Conservation (phyloP, 345 rosid genomes). For the Pistacia integerrima region DNA sequence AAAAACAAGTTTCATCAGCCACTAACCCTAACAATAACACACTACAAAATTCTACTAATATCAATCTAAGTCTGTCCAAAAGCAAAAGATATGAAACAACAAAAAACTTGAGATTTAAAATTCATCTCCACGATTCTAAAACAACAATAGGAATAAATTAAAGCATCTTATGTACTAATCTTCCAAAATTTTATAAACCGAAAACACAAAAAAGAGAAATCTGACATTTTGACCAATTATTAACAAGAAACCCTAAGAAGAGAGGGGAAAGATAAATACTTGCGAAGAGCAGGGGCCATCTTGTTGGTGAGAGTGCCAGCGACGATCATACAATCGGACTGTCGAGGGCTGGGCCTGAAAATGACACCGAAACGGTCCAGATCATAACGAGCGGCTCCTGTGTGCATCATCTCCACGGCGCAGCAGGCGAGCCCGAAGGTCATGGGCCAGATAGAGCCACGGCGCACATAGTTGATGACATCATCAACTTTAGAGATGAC, state of each 20-base stretch:
- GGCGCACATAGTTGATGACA: slow-evolving; percentile 91
- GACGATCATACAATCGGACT: slow-evolving; percentile 97
- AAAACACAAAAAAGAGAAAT: neutral
- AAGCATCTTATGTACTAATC: neutral
- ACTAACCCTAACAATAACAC: neutral
- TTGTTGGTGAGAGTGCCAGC: slow-evolving; percentile 99
- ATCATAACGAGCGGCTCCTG: slow-evolving; percentile 98
- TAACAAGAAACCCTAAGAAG: slow-evolving; percentile 19
- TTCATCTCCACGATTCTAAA: too few relatives aligned
- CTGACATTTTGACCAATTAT: neutral
- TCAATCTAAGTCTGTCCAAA: neutral
- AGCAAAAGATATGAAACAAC: neutral
- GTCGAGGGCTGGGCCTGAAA: slow-evolving; percentile 97
- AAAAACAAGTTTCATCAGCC: neutral
- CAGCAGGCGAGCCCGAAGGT: slow-evolving; percentile 98
- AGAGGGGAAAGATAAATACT: slow-evolving; percentile 37
- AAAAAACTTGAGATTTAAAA: too few relatives aligned
- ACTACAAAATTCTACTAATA: neutral
- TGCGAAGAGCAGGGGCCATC: slow-evolving; percentile 99
- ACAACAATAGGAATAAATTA: too few relatives aligned
- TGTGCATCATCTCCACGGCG: slow-evolving; percentile 99
- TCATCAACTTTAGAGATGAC: slow-evolving; percentile 97
- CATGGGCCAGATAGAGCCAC: slow-evolving; percentile 99
- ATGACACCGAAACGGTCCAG: slow-evolving; percentile 94
- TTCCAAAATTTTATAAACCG: neutral